Evolutionary conservation across 306 rosid species (phyloP).

Genomic region (Medicago ruthenica): DNA sequence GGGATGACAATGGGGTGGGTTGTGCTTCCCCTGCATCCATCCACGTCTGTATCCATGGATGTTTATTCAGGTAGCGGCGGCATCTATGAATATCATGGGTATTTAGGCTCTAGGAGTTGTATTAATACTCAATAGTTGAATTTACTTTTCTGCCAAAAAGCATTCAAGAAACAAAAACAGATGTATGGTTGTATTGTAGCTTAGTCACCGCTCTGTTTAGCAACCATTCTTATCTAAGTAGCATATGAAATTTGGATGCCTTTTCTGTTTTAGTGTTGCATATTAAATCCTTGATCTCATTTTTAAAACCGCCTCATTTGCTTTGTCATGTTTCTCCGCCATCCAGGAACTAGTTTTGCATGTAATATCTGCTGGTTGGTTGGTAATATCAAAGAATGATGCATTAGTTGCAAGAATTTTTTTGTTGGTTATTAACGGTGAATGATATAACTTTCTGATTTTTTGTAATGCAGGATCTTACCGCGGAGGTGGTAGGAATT

Average conservation of each 20-base stretch:
- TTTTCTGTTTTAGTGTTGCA: conserved; percentile 8
- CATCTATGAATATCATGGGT: background rate
- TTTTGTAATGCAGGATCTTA: conserved; percentile 52
- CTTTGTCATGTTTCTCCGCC: conserved; percentile 2
- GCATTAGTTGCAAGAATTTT: conserved; percentile 1
- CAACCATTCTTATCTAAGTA: background rate
- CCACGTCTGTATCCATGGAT: background rate
- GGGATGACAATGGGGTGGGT: background rate
- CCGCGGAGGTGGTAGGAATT: conserved; percentile 49
- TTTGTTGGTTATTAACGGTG: conserved; percentile 11
- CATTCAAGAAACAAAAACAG: background rate
- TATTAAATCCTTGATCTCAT: conserved; percentile 2
- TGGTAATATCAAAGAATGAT: conserved; percentile 22
- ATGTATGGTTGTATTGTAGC: conserved; percentile 2
- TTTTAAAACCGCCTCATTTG: background rate
- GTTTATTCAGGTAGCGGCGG: background rate
- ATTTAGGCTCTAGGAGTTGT: background rate
- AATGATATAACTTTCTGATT: conserved; percentile 3
- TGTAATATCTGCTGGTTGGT: background rate
- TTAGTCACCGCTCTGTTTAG: background rate
- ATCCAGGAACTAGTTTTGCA: conserved; percentile 3
- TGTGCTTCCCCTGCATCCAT: background rate
- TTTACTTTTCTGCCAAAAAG: background rate
- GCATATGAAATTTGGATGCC: background rate
- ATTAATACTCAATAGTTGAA: background rate